phyloP scores from a whole-genome alignment of 2,329 filamentous ascomycete genomes.

The Epichloe coenophiala region DNA sequence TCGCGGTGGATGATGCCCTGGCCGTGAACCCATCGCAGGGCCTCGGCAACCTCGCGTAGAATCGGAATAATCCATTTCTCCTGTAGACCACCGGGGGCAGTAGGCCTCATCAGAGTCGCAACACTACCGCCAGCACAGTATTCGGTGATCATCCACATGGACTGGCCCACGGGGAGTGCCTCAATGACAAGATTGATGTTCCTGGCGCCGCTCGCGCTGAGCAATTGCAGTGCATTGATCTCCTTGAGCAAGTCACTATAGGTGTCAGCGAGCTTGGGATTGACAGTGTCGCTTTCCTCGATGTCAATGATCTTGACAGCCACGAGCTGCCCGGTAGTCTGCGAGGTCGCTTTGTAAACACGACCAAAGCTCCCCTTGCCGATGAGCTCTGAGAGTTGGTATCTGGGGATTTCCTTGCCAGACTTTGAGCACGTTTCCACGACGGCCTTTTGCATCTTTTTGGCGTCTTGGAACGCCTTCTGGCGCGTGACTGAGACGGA shows the following conservation, averaged over 20 bases:
- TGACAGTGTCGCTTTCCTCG: slow-evolving; percentile 57
- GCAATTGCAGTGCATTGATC: slow-evolving; percentile 54
- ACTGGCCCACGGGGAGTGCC: slow-evolving; percentile 60
- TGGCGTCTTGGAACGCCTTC: slow-evolving; percentile 55
- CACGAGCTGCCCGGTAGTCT: slow-evolving; percentile 40
- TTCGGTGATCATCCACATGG: slow-evolving; percentile 81
- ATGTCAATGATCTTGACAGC: slow-evolving; percentile 78
- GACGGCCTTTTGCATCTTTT: slow-evolving; percentile 53
- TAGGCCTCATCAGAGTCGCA: slow-evolving; percentile 58
- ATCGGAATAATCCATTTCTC: slow-evolving; percentile 61
- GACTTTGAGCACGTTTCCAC: slow-evolving; percentile 46
- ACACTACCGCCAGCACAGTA: slow-evolving; percentile 79
- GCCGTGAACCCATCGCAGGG: slow-evolving; percentile 53
- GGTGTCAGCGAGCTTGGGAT: slow-evolving; percentile 51
- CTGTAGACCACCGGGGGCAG: slow-evolving; percentile 47
- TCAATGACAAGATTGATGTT: slow-evolving; percentile 77
- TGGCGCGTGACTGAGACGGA: slow-evolving; percentile 35
- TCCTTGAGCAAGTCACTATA: slow-evolving; percentile 59
- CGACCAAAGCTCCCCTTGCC: slow-evolving; percentile 60
- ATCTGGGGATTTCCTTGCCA: slow-evolving; percentile 48
- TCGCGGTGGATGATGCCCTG: slow-evolving; percentile 59
- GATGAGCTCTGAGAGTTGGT: slow-evolving; percentile 58
- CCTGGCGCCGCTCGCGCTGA: slow-evolving; percentile 59
- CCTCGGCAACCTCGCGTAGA: slow-evolving; percentile 51
- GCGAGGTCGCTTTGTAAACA: slow-evolving; percentile 51